phyloP scores from a whole-genome alignment of 306 rosid species.

The Dalbergia cochinchinensis region DNA sequence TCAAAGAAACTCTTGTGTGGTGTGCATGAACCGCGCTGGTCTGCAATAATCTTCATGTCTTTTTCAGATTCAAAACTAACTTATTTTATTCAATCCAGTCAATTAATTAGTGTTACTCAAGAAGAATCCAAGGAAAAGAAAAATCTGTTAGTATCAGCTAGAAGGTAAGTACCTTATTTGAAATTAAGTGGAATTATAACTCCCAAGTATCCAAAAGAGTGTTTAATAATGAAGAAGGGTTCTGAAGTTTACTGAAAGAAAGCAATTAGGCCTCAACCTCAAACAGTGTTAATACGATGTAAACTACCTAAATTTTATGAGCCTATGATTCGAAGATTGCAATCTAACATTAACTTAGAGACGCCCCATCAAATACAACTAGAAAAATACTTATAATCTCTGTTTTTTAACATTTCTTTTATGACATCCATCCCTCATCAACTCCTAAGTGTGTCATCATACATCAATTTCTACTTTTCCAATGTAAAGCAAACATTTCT shows the following conservation, averaged over 20 bases:
- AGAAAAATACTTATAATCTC: no score
- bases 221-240: background rate
- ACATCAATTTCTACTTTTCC: no score
- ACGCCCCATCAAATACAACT: no score
- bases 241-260: background rate
- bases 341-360: no score
- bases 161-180: background rate
- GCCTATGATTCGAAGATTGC: no score
- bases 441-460: no score
- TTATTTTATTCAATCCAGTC: background rate
- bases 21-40: constrained; percentile 33
- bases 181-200: background rate
- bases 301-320: constrained; percentile 12
- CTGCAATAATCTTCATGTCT: background rate
- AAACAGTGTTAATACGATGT: background rate
- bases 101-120: background rate
- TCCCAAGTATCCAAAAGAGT: background rate
- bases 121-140: constrained; percentile 22
- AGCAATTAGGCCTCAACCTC: background rate
- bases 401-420: no score
- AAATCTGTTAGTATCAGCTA: background rate
- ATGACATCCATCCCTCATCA: no score
- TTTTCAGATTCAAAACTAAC: background rate
- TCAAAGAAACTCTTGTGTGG: constrained; percentile 21
- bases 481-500: no score